A percentile compares a stretch with the other conserved stretches of the same genome.
Evolutionary conservation across 371 early-diverging fungal species (phyloP).

Genomic region (Rhizopus sp.): DNA sequence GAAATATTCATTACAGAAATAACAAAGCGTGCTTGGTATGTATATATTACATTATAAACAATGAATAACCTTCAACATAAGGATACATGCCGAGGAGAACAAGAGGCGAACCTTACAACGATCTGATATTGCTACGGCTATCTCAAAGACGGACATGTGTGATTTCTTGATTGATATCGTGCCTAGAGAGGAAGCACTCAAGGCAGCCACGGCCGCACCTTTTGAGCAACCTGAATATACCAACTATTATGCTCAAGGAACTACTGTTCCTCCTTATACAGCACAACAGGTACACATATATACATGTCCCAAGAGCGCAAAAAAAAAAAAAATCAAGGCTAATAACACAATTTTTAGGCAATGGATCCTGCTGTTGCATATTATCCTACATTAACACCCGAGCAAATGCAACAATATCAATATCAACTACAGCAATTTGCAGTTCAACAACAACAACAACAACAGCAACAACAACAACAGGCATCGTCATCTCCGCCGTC

Average conservation of each 20-base stretch:
- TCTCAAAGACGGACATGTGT: constrained; percentile 94
- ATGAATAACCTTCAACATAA: background rate
- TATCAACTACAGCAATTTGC: constrained; percentile 26
- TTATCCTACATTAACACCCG: constrained; percentile 17
- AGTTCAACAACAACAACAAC: constrained; percentile 20
- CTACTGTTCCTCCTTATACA: constrained; percentile 15
- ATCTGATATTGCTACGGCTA: constrained; percentile 94
- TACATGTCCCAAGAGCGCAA: background rate
- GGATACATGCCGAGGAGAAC: constrained; percentile 98
- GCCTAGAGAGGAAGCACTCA: constrained; percentile 81
- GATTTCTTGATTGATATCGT: constrained; percentile 99
- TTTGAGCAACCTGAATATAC: constrained; percentile 16
- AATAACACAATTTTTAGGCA: background rate
- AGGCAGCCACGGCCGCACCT: constrained; percentile 3
- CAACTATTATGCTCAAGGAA: constrained; percentile 20
- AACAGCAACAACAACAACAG: too few species aligned
- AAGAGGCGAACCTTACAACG: constrained; percentile 98
- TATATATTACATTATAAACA: background rate
- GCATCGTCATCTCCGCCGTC: constrained; percentile 1
- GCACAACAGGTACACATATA: constrained; percentile 12
- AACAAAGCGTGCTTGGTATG: constrained; percentile 92
- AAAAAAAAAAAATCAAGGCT: background rate
- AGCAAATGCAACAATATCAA: constrained; percentile 27
- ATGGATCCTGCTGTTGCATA: constrained; percentile 1
- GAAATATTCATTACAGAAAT: constrained; percentile 98